Evolutionary conservation across 2,329 filamentous ascomycete species (phyloP).

Genomic region (Fonsecaea erecta): DNA sequence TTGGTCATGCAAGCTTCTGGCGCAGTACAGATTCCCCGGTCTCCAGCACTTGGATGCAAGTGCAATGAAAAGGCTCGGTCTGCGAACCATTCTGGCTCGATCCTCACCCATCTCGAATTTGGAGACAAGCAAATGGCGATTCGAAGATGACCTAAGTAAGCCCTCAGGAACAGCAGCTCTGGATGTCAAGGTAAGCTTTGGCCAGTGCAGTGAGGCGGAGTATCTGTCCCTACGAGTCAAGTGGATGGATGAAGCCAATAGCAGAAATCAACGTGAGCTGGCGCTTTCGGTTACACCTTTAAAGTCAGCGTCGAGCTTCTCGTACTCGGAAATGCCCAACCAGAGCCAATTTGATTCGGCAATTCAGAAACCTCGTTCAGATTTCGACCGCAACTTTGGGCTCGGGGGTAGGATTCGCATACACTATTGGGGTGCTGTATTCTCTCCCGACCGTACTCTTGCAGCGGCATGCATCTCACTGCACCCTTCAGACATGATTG

Average conservation of each 20-base stretch:
- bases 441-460: slow-evolving; percentile 52
- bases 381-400: slow-evolving; percentile 56
- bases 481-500: slow-evolving; percentile 62
- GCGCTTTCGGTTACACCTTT: slow-evolving; percentile 10
- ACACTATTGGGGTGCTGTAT: slow-evolving; percentile 59
- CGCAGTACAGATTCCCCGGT: slow-evolving; percentile 3
- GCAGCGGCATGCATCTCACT: slow-evolving; percentile 55
- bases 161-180: not conserved
- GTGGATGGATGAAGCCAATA: not conserved
- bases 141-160: not conserved
- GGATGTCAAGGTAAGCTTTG: slow-evolving; percentile 23
- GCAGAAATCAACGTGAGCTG: not conserved
- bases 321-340: not conserved
- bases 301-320: not conserved
- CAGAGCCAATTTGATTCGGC: slow-evolving; percentile 15
- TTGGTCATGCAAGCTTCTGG: slow-evolving; percentile 26
- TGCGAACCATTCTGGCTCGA: slow-evolving; percentile 16
- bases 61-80: not conserved
- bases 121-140: slow-evolving; percentile 19
- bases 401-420: slow-evolving; percentile 56
- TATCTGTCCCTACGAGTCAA: slow-evolving; percentile 19
- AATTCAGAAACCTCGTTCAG: slow-evolving; percentile 17
- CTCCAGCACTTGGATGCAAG: not conserved
- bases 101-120: slow-evolving; percentile 26
- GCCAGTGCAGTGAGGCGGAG: slow-evolving; percentile 9